Conservation (phyloP, 768 basidiomycete genomes). For the Suillus cothurnatus region DNA sequence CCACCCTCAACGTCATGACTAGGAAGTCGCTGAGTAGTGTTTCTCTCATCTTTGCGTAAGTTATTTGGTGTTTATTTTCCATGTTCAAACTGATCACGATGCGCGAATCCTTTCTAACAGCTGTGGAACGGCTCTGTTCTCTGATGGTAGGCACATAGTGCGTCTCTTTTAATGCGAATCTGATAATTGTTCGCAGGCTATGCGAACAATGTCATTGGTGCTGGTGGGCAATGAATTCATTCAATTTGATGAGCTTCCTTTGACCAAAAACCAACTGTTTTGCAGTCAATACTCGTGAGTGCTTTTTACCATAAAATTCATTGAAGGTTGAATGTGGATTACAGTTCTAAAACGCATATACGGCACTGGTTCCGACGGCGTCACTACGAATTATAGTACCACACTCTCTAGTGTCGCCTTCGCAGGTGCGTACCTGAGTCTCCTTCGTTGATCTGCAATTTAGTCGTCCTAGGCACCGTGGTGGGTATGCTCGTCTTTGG, state of each 20-base stretch:
- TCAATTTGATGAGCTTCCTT: neutral
- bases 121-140: slow-evolving; percentile 87
- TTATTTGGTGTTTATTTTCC: slow-evolving; percentile 12
- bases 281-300: slow-evolving; percentile 69
- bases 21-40: slow-evolving; percentile 47
- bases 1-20: slow-evolving; percentile 12
- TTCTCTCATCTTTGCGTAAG: slow-evolving; percentile 85
- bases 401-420: slow-evolving; percentile 72
- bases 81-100: slow-evolving; percentile 3
- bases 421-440: slow-evolving; percentile 77
- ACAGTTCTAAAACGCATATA: slow-evolving; percentile 75
- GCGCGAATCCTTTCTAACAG: slow-evolving; percentile 35
- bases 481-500: slow-evolving; percentile 84
- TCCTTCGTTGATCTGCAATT: slow-evolving; percentile 66
- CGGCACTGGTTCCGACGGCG: slow-evolving; percentile 43
- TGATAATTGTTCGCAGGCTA: slow-evolving; percentile 53
- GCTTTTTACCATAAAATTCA: neutral
- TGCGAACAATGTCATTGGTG: slow-evolving; percentile 78
- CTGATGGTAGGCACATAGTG: slow-evolving; percentile 65
- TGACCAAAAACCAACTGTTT: slow-evolving; percentile 7
- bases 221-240: slow-evolving; percentile 48
- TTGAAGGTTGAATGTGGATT: slow-evolving; percentile 16
- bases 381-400: slow-evolving; percentile 57
- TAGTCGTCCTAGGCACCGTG: slow-evolving; percentile 77
- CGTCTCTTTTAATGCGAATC: neutral